Evolutionary conservation across 352 stramenopile genomes (phyloP), one percentile per base, ranked within the genome.

Genomic region (Pythium myriotylum): DNA sequence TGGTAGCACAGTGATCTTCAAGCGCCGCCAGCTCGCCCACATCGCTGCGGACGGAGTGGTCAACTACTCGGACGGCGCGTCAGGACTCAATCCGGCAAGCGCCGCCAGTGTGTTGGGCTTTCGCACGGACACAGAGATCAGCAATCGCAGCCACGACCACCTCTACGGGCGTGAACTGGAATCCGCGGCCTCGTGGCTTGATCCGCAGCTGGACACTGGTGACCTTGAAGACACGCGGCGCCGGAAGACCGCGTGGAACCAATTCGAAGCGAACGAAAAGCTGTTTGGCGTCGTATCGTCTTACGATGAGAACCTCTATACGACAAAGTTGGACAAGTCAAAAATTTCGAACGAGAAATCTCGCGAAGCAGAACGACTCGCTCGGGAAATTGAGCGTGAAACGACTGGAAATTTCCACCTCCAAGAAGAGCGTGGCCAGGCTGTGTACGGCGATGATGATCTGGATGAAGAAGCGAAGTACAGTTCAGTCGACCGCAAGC

Each of bases 221-320:
- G 80, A 87, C 9, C 73, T 94, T 2, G 86, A 94, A 43, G 81
- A 92, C 23, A 46, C 72, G 29, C 45, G 59, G 33, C 76, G 77
- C 17, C 71, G 78, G 39, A 86, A 89, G 69, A 67, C 56, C 2
- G 68, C 52, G 1, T 99, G 96, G 96, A 97, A 99, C 84, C 96
- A 99, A 77, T 99, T 99, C 64, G 86, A 97, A 60, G 94, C 91
- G 7, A 99, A 99, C 70, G 80, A 98, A 68, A 91, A 97, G 68
- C 80, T 97, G 33, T 99, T 99, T 72, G 95, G 96, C 67, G 96
- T 99, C 49, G 91, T 93, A 47, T 95, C 92, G 35, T 90, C 81
- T 9, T 99, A 94, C 65, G 96, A 99, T 70, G 97, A 99, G 72
- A 99, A 97, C 80, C 72, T 99, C 35, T 99, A 99, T 84, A 99